A percentile compares a stretch with the other conserved stretches of the same genome.
Conservation (phyloP, 208 protist species). For the Sergeia podlipaevii region DNA sequence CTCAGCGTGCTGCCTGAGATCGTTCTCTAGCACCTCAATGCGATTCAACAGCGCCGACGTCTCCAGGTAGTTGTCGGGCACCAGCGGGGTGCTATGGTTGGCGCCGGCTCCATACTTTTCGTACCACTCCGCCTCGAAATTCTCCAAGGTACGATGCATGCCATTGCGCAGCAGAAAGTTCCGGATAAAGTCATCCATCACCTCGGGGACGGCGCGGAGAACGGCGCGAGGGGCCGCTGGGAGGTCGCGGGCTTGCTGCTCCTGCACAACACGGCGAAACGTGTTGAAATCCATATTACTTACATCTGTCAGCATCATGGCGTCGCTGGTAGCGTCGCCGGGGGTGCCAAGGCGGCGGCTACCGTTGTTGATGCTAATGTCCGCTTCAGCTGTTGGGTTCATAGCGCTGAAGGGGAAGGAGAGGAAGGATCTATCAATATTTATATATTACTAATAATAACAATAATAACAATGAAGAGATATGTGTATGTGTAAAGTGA, state of each 20-base stretch:
- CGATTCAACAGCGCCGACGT: conserved; percentile 74
- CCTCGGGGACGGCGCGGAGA: conserved; percentile 87
- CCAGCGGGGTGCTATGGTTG: conserved; percentile 46
- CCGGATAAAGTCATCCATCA: conserved; percentile 91
- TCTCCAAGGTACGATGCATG: conserved; percentile 75
- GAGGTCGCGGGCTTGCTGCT: conserved; percentile 39
- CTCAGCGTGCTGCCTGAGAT: conserved; percentile 79
- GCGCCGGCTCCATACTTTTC: conserved; percentile 42
- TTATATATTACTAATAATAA: too few relatives aligned
- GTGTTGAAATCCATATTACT: conserved; percentile 59
- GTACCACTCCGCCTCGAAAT: conserved; percentile 91
- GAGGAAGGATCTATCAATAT: too few relatives aligned
- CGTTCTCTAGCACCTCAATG: conserved; percentile 68
- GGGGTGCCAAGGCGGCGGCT: too few relatives aligned
- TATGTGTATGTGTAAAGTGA: too few relatives aligned
- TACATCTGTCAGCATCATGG: conserved; percentile 16
- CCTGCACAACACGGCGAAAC: conserved; percentile 46
- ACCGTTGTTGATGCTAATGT: too few relatives aligned
- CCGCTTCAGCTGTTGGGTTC: too few relatives aligned
- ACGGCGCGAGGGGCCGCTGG: conserved; percentile 72
- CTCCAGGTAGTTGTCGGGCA: conserved; percentile 87
- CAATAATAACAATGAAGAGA: background rate
- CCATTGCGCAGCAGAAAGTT: conserved; percentile 89
- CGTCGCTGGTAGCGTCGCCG: background rate
- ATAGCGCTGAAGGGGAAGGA: too few relatives aligned